Conservation (phyloP, 306 rosid genomes). For the Abrus precatorius region DNA sequence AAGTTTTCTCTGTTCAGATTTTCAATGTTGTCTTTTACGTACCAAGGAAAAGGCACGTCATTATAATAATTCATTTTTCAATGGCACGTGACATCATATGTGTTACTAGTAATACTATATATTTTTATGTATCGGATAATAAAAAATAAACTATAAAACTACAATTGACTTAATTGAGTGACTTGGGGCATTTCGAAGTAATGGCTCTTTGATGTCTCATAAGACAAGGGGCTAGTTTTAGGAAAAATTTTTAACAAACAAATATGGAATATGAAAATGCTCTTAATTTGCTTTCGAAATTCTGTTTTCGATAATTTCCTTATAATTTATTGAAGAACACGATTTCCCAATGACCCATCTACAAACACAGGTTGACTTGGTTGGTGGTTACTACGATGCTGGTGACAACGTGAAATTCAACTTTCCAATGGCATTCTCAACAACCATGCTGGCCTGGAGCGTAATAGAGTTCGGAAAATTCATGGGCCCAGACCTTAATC, state of each 20-base stretch:
- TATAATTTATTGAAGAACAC: not conserved
- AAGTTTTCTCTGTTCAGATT: too few species aligned
- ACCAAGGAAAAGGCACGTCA: too few species aligned
- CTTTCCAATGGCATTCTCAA: conserved; percentile 70
- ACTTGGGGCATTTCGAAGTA: not conserved
- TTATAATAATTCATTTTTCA: too few species aligned
- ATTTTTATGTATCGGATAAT: not conserved
- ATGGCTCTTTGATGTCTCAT: not conserved
- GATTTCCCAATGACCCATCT: not conserved
- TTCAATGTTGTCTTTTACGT: too few species aligned
- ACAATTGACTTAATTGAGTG: too few species aligned
- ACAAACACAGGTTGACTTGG: conserved; percentile 55
- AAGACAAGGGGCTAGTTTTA: not conserved
- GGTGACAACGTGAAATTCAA: conserved; percentile 75
- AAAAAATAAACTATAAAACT: not conserved
- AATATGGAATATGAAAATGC: too few species aligned
- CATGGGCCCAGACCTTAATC: conserved; percentile 50
- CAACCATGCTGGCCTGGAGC: conserved; percentile 67
- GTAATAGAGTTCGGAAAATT: conserved; percentile 59
- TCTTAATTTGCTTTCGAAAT: too few species aligned
- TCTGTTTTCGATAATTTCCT: not conserved
- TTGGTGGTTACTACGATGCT: conserved; percentile 68
- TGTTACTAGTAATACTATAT: too few species aligned
- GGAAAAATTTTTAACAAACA: too few species aligned
- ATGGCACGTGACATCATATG: too few species aligned